Conservation (phyloP, 257 asterid genomes). For the Solanum dulcamara region DNA sequence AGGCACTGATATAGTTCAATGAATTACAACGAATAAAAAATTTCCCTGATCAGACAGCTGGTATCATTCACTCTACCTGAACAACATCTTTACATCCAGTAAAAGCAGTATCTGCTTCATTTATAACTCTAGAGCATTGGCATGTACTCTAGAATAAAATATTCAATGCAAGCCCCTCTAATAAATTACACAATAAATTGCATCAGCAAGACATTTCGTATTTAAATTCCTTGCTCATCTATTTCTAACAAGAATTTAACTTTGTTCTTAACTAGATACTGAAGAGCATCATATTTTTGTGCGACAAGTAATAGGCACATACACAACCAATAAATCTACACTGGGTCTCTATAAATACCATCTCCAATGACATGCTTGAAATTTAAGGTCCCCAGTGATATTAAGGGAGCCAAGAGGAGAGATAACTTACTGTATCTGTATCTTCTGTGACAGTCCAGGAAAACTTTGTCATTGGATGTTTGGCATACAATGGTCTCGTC, state of each 20-base stretch:
- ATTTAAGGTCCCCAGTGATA: not conserved
- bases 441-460: constrained; percentile 91
- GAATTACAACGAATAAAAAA: not conserved
- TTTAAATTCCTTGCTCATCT: not conserved
- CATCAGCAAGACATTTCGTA: not conserved
- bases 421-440: constrained; percentile 64
- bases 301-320: not conserved
- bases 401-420: not conserved
- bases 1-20: not conserved
- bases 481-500: constrained; percentile 72
- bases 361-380: not conserved
- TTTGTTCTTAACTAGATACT: not conserved
- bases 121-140: not conserved
- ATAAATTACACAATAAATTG: not conserved
- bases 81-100: not conserved
- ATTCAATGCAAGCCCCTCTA: not conserved
- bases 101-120: not conserved
- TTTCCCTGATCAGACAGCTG: not conserved
- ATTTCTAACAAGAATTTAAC: not conserved
- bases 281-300: not conserved
- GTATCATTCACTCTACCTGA: not conserved
- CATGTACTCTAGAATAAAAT: not conserved
- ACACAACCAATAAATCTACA: not conserved
- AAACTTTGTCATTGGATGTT: constrained; percentile 97
- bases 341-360: not conserved